Evolutionary conservation across 805 yeast genomes (phyloP), one percentile per base, ranked within the genome.

Genomic region (Candida nemodendra): DNA sequence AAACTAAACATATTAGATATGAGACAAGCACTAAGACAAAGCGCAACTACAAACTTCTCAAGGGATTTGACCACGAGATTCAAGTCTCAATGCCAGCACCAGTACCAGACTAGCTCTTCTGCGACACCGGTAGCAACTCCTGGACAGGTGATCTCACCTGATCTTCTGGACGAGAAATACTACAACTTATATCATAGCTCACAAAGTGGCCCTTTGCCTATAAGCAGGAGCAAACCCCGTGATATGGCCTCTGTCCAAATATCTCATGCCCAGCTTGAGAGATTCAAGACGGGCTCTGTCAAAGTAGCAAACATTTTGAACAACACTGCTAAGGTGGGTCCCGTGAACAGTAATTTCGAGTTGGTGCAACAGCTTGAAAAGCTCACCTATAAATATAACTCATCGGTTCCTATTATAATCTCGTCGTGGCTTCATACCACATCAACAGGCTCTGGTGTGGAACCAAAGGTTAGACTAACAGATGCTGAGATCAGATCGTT

Each of bases 201-300:
- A n/a, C 17, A n/a, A 14, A 6, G 14, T 32, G 11, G 17, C 28
- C 16, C 19, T 18, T 34, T 35, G 21, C 16, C 21, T 35, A 5
- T 21, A 37, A n/a, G 17, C 28, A 7, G 30, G 12, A 11, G 35
- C 14, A 8, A 11, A 21, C 24, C 32, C 5, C 13, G 14, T 32
- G 14, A 5, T 35, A n/a, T 19, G 34, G 6, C 23, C 39, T 5
- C 17, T 19, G 14, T 16, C 1, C 27, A 13, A 9, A 38, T 51
- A 1, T 54, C 59, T 5, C 41, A 39, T 3, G 60, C 60, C 5
- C 55, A 54, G 25, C 27, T 45, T n/a, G 56, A 55, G 33, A 41
- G 60, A 12, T 42, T 44, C 34, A 51, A 44, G 23, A 30, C 36
- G 17, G 51, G 39, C 35, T 46, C 45, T 11, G 27, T 36, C 21